Evolutionary conservation across 805 yeast genomes (phyloP).

Genomic region (Suhomyces prunicola): DNA sequence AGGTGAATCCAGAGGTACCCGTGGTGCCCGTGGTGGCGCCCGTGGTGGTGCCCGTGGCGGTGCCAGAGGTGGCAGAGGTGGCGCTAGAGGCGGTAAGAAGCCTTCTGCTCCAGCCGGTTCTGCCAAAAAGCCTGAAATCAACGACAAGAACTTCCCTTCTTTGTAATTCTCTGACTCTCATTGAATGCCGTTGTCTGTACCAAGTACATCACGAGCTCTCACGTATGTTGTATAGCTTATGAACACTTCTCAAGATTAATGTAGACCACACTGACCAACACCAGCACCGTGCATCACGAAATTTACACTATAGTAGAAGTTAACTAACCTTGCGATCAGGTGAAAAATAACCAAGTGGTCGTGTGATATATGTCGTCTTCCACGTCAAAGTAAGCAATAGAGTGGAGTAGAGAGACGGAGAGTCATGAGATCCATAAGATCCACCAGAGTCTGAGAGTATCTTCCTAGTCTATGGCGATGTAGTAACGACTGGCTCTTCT

Average conservation of each 20-base stretch:
- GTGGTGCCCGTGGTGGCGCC: conserved; percentile 28
- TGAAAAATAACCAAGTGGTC: not conserved
- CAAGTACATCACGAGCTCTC: conserved; percentile 3
- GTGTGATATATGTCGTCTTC: not conserved
- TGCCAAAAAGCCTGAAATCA: conserved; percentile 34
- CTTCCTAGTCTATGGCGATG: not conserved
- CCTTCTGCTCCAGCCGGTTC: conserved; percentile 27
- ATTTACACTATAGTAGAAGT: too few relatives aligned
- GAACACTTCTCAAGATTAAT: conserved; percentile 1
- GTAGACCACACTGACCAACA: too few relatives aligned
- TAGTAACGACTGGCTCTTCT: not conserved
- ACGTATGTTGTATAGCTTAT: conserved; percentile 7
- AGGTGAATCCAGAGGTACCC: conserved; percentile 25
- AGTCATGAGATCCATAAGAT: too few relatives aligned
- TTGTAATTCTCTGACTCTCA: conserved; percentile 28
- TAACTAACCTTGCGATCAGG: too few relatives aligned
- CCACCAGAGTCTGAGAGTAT: too few relatives aligned
- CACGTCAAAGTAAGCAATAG: not conserved
- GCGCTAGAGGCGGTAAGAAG: conserved; percentile 25
- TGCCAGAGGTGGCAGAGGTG: conserved; percentile 17
- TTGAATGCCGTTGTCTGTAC: not conserved
- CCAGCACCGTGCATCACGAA: too few relatives aligned
- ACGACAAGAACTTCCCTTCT: conserved; percentile 73
- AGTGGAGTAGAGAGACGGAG: not conserved
- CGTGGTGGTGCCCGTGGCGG: conserved; percentile 26